Evolutionary conservation across 768 basidiomycete genomes (phyloP).

Genomic region (Krasilnikovozyma curviuscula): DNA sequence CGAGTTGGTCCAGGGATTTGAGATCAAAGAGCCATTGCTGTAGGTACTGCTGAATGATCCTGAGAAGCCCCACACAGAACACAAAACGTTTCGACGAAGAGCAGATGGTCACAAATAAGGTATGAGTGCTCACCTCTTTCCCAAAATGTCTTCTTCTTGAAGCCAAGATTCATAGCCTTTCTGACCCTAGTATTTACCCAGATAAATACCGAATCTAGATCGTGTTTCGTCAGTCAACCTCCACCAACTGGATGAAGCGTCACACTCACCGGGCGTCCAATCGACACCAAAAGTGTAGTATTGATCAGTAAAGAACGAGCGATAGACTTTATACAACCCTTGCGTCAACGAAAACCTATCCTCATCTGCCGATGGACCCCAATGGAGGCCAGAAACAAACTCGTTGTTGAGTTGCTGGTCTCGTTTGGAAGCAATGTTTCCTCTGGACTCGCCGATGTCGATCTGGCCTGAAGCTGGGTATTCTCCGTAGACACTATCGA

Average conservation of each 20-base stretch:
- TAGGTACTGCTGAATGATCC: slow-evolving; percentile 6
- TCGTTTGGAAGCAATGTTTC: slow-evolving; percentile 37
- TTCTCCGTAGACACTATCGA: neutral
- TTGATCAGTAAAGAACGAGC: slow-evolving; percentile 40
- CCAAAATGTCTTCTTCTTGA: slow-evolving; percentile 1
- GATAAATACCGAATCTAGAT: neutral
- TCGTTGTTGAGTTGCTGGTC: slow-evolving; percentile 33
- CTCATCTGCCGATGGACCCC: slow-evolving; percentile 37
- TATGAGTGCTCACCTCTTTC: neutral
- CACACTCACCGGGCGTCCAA: too few species aligned
- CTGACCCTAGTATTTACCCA: neutral
- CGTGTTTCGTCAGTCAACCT: too few species aligned
- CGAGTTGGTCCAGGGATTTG: neutral
- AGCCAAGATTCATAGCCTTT: neutral
- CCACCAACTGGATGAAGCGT: too few species aligned
- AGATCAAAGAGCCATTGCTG: slow-evolving; percentile 4
- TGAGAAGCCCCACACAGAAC: too few species aligned
- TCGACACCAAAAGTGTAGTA: slow-evolving; percentile 33
- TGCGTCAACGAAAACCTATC: slow-evolving; percentile 51
- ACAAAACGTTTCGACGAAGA: too few species aligned
- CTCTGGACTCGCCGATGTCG: slow-evolving; percentile 37
- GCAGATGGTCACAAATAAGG: too few species aligned
- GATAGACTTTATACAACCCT: slow-evolving; percentile 50
- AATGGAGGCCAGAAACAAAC: slow-evolving; percentile 44
- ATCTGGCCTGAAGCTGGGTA: slow-evolving; percentile 5